phyloP scores from a whole-genome alignment of 768 basidiomycete genomes.

The Pulveroboletus sp. region DNA sequence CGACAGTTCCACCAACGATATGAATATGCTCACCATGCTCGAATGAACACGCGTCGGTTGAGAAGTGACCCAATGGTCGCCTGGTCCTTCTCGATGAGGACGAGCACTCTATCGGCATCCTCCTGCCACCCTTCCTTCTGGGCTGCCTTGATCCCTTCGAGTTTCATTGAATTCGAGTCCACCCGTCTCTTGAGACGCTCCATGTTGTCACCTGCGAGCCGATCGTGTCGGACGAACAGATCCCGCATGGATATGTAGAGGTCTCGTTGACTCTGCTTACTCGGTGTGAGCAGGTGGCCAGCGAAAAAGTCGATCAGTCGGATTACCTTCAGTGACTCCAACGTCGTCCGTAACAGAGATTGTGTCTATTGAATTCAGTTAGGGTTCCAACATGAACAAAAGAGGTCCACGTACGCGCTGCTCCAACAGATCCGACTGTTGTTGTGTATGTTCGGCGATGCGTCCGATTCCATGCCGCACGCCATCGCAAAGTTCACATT shows the following conservation, averaged over 20 bases:
- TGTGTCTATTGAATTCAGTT: constrained; percentile 46
- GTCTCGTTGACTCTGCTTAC: constrained; percentile 66
- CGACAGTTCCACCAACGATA: neutral
- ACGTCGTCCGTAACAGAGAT: constrained; percentile 56
- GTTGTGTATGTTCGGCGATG: constrained; percentile 64
- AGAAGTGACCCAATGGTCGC: constrained; percentile 70
- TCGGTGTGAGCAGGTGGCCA: constrained; percentile 10
- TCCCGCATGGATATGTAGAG: constrained; percentile 85
- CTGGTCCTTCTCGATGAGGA: constrained; percentile 81
- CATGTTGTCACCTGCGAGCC: constrained; percentile 84
- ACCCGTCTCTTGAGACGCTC: constrained; percentile 86
- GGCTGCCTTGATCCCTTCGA: constrained; percentile 65
- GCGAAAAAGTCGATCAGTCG: neutral
- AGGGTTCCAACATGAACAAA: neutral
- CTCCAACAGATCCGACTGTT: constrained; percentile 71
- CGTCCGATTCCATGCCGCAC: constrained; percentile 67
- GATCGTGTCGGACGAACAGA: constrained; percentile 80
- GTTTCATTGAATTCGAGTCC: constrained; percentile 67
- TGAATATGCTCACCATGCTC: constrained; percentile 60
- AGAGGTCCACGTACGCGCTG: constrained; percentile 53
- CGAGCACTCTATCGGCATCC: constrained; percentile 73
- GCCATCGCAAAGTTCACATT: constrained; percentile 76
- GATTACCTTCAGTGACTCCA: constrained; percentile 73
- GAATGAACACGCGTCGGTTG: constrained; percentile 79
- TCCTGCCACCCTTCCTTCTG: constrained; percentile 84